These are phyloP conservation scores for Botrytis fabae DNA, from an alignment of 2,329 filamentous ascomycete genomes.

Conservation along the genomic window DNA sequence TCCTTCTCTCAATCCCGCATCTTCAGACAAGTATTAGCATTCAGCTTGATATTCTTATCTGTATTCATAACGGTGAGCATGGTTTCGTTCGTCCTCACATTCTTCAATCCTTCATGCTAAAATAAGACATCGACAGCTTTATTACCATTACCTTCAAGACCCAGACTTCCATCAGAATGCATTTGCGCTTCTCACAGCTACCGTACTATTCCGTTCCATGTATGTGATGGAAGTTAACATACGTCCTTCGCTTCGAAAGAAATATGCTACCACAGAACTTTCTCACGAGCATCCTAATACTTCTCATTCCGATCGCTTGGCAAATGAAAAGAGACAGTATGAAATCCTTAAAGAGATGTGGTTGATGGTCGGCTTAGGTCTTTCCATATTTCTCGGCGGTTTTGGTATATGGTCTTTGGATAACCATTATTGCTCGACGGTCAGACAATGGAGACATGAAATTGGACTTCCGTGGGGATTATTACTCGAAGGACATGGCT, in stretches of 20 bases:
- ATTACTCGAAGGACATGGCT: constrained; percentile 69
- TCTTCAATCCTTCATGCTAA: constrained; percentile 10
- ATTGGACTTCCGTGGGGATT: constrained; percentile 72
- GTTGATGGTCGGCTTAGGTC: constrained; percentile 61
- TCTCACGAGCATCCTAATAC: constrained; percentile 40
- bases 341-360: constrained; percentile 66
- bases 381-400: constrained; percentile 63
- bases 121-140: constrained; percentile 42
- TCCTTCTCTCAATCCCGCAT: constrained; percentile 55
- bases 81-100: background rate
- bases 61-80: constrained; percentile 56
- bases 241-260: constrained; percentile 50
- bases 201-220: constrained; percentile 59
- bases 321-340: constrained; percentile 55
- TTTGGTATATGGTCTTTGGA: constrained; percentile 70
- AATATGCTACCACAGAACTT: constrained; percentile 42
- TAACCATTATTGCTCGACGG: constrained; percentile 56
- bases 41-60: constrained; percentile 52
- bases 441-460: constrained; percentile 54
- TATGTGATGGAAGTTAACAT: constrained; percentile 69
- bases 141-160: constrained; percentile 74
- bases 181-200: constrained; percentile 62
- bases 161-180: constrained; percentile 71
- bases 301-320: constrained; percentile 53
- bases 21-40: constrained; percentile 51